Conservation (phyloP, 2,329 filamentous ascomycete species). For the Teratosphaeria destructans region DNA sequence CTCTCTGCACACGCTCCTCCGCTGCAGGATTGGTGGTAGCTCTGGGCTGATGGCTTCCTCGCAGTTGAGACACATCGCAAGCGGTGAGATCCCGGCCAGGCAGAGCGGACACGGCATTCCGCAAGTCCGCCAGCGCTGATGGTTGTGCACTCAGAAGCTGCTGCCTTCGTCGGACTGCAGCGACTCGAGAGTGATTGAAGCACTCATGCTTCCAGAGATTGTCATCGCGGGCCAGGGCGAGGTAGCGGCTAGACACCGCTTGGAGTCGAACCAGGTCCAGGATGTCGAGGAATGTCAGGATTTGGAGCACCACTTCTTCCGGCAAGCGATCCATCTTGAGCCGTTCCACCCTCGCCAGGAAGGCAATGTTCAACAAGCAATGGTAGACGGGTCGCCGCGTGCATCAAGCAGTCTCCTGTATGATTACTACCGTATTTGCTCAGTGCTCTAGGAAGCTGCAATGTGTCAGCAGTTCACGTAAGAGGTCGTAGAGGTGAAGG, state of each 20-base stretch:
- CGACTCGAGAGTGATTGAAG: constrained; percentile 59
- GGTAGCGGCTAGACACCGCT: constrained; percentile 56
- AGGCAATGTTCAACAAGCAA: background rate
- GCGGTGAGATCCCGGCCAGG: constrained; percentile 12
- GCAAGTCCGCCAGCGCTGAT: constrained; percentile 33
- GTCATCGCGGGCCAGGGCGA: constrained; percentile 60
- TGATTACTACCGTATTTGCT: too few species aligned
- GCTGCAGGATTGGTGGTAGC: constrained; percentile 9
- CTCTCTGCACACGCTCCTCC: constrained; percentile 15
- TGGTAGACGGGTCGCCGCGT: too few species aligned
- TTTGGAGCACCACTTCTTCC: constrained; percentile 34
- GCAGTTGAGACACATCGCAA: constrained; percentile 14
- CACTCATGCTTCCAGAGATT: constrained; percentile 66
- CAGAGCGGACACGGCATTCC: constrained; percentile 30
- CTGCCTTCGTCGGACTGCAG: constrained; percentile 49
- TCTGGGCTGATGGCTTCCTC: constrained; percentile 7
- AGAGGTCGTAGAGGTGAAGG: too few species aligned
- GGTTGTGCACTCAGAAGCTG: constrained; percentile 28
- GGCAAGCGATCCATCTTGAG: constrained; percentile 21
- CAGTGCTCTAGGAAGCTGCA: too few species aligned
- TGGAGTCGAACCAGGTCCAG: constrained; percentile 58
- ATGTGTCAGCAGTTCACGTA: too few species aligned
- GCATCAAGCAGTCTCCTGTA: too few species aligned
- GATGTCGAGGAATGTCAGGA: constrained; percentile 46
- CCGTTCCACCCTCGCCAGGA: background rate